Evolutionary conservation across 1,139 yeast species (phyloP), one percentile per base, ranked within the genome.

Genomic region (Kluyveromyces sp.): DNA sequence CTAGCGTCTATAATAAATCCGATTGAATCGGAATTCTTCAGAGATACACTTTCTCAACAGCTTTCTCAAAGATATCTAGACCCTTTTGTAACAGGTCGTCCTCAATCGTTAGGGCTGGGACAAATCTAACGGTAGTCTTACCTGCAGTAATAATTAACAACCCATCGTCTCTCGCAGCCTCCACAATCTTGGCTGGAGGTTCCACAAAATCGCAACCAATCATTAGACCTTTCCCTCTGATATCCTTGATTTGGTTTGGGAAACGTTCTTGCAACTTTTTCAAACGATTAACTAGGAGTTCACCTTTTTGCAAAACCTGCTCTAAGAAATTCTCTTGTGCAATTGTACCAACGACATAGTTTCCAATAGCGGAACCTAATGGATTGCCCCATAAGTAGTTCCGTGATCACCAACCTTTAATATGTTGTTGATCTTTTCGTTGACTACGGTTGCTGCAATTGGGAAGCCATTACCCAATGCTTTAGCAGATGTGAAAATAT

Each of bases 381-480:
- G 98, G 97, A 65, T 92, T 92, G 45, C 98, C 98, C 98, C 98
- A 63, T 85, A 92, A 0, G 98, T 92, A 4, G 97, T 90, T 45
- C 98, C 98, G 64, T 92, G 98, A 63, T 92, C 98, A 47, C 98
- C 98, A 25, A 87, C 92, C 50, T 79, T 73, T 56, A 92, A 71
- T 2, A 73, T 79, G 10, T 71, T 66, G 62, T 88, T 95, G 32
- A 92, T 85, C 49, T 78, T 74, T 54, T 87, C 94, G 45, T 86
- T 79, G 46, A 92, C 80, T 77, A 92, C 76, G 3, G 95, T 86
- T 5, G 97, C 98, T 44, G 95, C 96, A 57, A 92, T 84, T 35
- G 98, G 98, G 73, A 81, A 88, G n/a, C 98, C 98, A 61, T 92
- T 92, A 50, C 98, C 98, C 39, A 92, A 73, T 1, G 97, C 97